Percentiles rank a stretch among this genome's conserved stretches.
These are phyloP conservation scores for Trapa bicornis DNA, from an alignment of 345 rosid genomes.

Conservation along the genomic window DNA sequence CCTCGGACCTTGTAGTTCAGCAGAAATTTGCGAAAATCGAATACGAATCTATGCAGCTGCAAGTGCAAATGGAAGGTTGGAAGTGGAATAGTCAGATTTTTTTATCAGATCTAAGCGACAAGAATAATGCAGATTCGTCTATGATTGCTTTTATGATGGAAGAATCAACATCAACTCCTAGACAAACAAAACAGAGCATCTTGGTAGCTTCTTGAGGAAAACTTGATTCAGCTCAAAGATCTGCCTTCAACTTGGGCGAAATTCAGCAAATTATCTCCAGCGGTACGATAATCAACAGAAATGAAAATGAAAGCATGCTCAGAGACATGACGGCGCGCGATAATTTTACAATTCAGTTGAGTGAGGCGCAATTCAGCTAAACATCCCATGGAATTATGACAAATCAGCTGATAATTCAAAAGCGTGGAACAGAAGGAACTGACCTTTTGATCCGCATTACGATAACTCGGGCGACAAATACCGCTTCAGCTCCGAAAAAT, in stretches of 20 bases:
- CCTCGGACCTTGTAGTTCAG: conserved; percentile 1
- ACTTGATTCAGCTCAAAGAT: conserved; percentile 20
- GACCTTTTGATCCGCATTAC: conserved; percentile 30
- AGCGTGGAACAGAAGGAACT: not conserved
- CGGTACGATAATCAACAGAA: not conserved
- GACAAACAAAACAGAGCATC: not conserved
- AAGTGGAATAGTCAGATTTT: not conserved
- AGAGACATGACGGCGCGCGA: not conserved
- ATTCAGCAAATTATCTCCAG: not conserved
- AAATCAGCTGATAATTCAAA: not conserved
- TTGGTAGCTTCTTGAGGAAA: not conserved
- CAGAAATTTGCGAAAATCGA: conserved; percentile 4
- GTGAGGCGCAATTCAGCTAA: not conserved
- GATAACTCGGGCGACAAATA: not conserved
- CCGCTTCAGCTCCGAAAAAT: not conserved
- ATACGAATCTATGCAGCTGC: not conserved
- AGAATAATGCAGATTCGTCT: conserved; percentile 7
- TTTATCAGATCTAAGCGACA: conserved; percentile 7
- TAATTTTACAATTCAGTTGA: not conserved
- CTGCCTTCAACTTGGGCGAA: not conserved
- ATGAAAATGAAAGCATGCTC: not conserved
- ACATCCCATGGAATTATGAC: not conserved
- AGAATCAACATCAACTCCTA: not conserved
- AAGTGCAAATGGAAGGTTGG: not conserved
- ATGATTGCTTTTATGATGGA: not conserved